Conservation (phyloP, 2,329 filamentous ascomycete genomes). For the Fusarium oligoseptatum region DNA sequence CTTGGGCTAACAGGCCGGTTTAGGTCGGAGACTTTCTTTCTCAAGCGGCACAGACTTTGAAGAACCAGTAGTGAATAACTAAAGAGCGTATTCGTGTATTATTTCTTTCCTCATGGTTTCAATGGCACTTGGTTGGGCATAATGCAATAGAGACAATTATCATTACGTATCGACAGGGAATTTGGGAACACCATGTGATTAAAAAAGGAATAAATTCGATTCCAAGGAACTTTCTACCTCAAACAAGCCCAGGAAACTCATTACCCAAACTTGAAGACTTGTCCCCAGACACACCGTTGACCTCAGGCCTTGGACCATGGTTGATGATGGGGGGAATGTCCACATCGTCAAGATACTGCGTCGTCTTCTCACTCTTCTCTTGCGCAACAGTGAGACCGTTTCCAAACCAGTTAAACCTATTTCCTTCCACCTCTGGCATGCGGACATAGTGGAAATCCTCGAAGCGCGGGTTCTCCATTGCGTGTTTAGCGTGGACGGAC, state of each 20-base stretch:
- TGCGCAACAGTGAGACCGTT: background rate
- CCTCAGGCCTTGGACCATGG: background rate
- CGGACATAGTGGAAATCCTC: background rate
- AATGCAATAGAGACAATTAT: background rate
- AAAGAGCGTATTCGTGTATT: background rate
- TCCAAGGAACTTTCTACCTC: accelerated
- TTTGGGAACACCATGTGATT: background rate
- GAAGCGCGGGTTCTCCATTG: slow-evolving; percentile 1
- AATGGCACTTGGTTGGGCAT: no score
- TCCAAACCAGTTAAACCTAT: background rate
- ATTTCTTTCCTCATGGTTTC: no score
- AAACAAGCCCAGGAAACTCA: background rate
- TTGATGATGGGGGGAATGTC: background rate
- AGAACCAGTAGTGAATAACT: background rate
- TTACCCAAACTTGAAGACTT: background rate
- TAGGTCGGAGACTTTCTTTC: slow-evolving; percentile 6
- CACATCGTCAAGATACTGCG: background rate
- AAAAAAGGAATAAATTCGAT: background rate
- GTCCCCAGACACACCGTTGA: background rate
- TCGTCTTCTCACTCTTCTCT: background rate
- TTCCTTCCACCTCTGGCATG: background rate
- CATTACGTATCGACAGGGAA: background rate
- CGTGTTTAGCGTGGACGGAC: background rate
- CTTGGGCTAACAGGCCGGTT: background rate
- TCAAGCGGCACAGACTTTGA: background rate